Conservation (phyloP, 768 basidiomycete genomes). For the Sarcodon aspratus region DNA sequence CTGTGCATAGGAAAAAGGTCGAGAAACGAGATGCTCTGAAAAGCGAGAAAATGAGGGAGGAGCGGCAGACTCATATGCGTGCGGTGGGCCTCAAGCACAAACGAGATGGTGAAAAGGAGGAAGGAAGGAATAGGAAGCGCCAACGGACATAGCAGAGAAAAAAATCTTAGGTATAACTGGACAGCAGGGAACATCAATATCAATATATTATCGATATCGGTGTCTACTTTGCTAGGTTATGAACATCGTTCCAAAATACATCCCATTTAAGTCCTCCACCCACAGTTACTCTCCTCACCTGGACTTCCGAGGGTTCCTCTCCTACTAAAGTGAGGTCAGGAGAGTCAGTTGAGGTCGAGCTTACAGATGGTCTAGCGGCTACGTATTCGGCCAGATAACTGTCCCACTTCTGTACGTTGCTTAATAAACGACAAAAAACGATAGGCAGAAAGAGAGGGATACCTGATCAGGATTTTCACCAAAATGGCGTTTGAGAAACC, state of each 20-base stretch:
- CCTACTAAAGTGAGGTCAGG: too few species aligned
- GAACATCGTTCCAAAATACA: slow-evolving; percentile 34
- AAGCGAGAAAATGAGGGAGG: slow-evolving; percentile 63
- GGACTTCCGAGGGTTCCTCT: too few species aligned
- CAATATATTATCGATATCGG: background rate
- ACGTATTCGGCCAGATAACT: slow-evolving; percentile 50
- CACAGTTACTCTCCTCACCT: slow-evolving; percentile 7
- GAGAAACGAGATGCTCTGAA: slow-evolving; percentile 57
- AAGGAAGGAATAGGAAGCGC: slow-evolving; percentile 44
- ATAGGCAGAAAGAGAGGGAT: slow-evolving; percentile 3
- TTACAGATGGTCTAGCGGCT: slow-evolving; percentile 4
- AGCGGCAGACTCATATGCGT: slow-evolving; percentile 68
- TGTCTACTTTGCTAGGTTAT: slow-evolving; percentile 5
- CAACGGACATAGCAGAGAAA: slow-evolving; percentile 22
- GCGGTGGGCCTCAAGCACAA: slow-evolving; percentile 61
- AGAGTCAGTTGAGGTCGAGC: too few species aligned
- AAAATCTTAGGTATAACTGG: too few species aligned
- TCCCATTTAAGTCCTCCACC: slow-evolving; percentile 26
- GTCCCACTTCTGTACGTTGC: slow-evolving; percentile 48
- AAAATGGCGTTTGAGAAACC: slow-evolving; percentile 38
- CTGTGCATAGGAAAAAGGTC: slow-evolving; percentile 55
- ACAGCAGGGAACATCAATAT: background rate
- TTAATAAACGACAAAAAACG: background rate
- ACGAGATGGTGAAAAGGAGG: slow-evolving; percentile 47
- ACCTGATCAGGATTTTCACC: slow-evolving; percentile 67